These are phyloP conservation scores for Ogataea salicorniae DNA, from an alignment of 805 yeast genomes.

Conservation along the genomic window DNA sequence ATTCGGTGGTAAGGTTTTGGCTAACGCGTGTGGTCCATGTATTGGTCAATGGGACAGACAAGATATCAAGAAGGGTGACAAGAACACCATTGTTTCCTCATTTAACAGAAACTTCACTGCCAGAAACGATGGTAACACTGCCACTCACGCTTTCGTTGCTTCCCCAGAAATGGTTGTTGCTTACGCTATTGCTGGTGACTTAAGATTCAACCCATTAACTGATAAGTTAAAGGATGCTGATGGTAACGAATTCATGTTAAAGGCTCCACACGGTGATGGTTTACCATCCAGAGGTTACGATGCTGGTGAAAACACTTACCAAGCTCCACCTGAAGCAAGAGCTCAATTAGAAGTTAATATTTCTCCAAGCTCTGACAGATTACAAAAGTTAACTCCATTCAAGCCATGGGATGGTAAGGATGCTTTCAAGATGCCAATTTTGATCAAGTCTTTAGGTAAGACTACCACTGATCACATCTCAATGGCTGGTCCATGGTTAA, in stretches of 20 bases:
- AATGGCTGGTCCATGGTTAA: slow-evolving; percentile 99
- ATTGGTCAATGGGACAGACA: slow-evolving; percentile 99
- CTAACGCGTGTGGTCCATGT: slow-evolving; percentile 99
- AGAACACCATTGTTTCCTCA: slow-evolving; percentile 90
- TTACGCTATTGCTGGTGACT: slow-evolving; percentile 90
- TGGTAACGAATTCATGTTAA: slow-evolving; percentile 73
- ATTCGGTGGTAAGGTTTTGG: slow-evolving; percentile 87
- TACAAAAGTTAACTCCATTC: slow-evolving; percentile 91
- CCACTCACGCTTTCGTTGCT: slow-evolving; percentile 96
- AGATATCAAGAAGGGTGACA: slow-evolving; percentile 58
- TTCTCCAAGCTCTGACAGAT: slow-evolving; percentile 90
- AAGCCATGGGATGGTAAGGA: slow-evolving; percentile 96
- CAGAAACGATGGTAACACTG: slow-evolving; percentile 97
- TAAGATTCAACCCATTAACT: slow-evolving; percentile 84
- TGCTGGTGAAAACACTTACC: slow-evolving; percentile 76
- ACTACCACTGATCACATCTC: slow-evolving; percentile 99
- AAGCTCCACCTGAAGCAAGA: slow-evolving; percentile 94
- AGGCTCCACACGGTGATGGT: slow-evolving; percentile 79
- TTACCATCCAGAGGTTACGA: slow-evolving; percentile 70
- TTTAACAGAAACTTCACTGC: slow-evolving; percentile 97
- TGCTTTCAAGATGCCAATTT: slow-evolving; percentile 80
- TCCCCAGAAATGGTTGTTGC: slow-evolving; percentile 98
- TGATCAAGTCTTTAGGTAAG: slow-evolving; percentile 94
- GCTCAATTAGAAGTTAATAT: slow-evolving; percentile 66
- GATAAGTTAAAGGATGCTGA: slow-evolving; percentile 70